These are phyloP conservation scores for Pseudomassariella vexata DNA, from an alignment of 2,329 filamentous ascomycete species.

Conservation along the genomic window DNA sequence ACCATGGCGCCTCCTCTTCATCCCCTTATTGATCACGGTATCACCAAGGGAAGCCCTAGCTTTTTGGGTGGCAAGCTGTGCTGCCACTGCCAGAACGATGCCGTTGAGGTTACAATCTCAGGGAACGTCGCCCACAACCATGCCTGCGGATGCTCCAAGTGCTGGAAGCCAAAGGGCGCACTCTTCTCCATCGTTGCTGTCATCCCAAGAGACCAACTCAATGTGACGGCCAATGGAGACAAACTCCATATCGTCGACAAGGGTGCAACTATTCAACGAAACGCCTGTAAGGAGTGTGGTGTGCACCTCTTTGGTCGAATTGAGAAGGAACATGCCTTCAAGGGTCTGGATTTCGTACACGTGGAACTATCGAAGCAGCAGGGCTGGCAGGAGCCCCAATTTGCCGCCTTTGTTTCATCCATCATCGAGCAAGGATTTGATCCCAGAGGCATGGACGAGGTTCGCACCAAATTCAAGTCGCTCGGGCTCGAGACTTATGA, in stretches of 20 bases:
- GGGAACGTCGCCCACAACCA: conserved; percentile 63
- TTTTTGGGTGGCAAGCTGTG: conserved; percentile 55
- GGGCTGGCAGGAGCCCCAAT: conserved; percentile 69
- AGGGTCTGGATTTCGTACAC: conserved; percentile 66
- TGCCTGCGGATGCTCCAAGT: conserved; percentile 66
- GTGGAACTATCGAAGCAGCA: conserved; percentile 51
- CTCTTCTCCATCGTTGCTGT: conserved; percentile 62
- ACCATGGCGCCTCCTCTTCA: conserved; percentile 47
- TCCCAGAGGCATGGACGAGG: conserved; percentile 46
- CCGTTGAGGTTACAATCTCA: conserved; percentile 51
- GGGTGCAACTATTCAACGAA: conserved; percentile 51
- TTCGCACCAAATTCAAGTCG: conserved; percentile 46
- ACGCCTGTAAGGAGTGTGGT: conserved; percentile 56
- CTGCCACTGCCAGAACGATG: conserved; percentile 52
- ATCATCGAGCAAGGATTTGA: conserved; percentile 64
- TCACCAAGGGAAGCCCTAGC: conserved; percentile 47
- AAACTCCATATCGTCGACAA: conserved; percentile 54
- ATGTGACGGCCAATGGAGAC: conserved; percentile 49
- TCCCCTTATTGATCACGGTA: conserved; percentile 56
- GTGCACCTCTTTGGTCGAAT: conserved; percentile 61
- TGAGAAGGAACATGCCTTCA: conserved; percentile 58
- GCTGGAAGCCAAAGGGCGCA: conserved; percentile 61
- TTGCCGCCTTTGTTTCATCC: conserved; percentile 61
- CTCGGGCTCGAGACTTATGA: conserved; percentile 59
- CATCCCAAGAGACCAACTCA: conserved; percentile 47